Percentiles rank a stretch among this genome's conserved stretches.
phyloP scores from a whole-genome alignment of 2,329 filamentous ascomycete species.

The Chrysosporium queenslandicum region DNA sequence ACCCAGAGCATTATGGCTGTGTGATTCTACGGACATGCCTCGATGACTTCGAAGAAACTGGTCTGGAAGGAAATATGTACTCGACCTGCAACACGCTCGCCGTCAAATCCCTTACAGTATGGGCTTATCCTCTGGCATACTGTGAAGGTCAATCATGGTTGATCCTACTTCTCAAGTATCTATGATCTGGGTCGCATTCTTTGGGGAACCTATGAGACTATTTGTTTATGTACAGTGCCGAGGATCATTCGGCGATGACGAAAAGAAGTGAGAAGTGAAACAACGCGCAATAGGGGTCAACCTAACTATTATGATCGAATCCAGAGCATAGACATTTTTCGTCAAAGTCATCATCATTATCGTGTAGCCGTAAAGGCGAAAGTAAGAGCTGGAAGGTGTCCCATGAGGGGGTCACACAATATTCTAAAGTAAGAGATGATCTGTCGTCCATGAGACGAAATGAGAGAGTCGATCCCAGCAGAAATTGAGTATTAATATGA shows the following conservation, averaged over 20 bases:
- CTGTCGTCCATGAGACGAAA: background rate
- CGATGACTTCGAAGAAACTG: conserved; percentile 21
- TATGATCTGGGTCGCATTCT: no score
- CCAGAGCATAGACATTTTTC: background rate
- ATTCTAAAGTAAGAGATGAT: background rate
- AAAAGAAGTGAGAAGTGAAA: background rate
- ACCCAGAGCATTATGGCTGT: conserved; percentile 22
- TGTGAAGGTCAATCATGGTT: no score
- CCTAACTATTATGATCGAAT: background rate
- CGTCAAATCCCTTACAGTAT: no score
- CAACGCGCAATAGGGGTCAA: background rate
- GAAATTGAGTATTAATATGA: background rate
- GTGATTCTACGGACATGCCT: conserved; percentile 21
- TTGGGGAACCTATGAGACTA: no score
- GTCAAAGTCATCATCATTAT: conserved; percentile 6
- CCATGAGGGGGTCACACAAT: no score
- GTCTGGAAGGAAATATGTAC: conserved; percentile 21
- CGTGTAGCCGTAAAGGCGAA: background rate
- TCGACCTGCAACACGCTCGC: no score
- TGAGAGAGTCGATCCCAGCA: background rate
- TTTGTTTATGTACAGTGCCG: no score
- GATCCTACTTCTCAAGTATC: no score
- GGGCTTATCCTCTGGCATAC: no score
- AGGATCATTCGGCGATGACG: no score
- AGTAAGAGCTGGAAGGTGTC: no score